Evolutionary conservation across 495 filamentous ascomycete species (phyloP), one percentile per base, ranked within the genome.

Genomic region (Amorphotheca resinae): DNA sequence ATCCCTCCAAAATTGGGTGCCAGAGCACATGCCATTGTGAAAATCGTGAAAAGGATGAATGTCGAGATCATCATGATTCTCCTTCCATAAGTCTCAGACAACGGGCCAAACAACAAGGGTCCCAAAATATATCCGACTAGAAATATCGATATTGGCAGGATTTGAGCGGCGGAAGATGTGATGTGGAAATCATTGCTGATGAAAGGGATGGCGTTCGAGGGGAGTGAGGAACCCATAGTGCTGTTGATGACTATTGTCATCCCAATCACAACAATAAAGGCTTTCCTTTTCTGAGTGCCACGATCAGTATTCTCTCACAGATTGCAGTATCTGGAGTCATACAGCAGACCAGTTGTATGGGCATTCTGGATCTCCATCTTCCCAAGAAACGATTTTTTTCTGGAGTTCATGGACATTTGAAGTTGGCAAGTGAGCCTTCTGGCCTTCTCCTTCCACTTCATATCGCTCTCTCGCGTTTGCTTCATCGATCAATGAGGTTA

Each of bases 71-170:
- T 77, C 28, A 83, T 68, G 6, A 62, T 58, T 52, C 67, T 73
- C n/a, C 84, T 67, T 12, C 83, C 82, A 50, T 79, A 75, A 1
- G 76, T 71, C 52, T 87, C 82, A 49, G 76, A 82, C 9, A 86
- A 52, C 0, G 82, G 82, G 1, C 77, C 80, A 59, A 79, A 83
- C 3, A 79, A 45, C 9, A 84, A 40, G 1, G 81, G 53, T 0
- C 53, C 81, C 11, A 80, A 54, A 9, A 77, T 65, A 48, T 83
- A 85, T 22, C 81, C 84, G 18, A 87, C 65, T 0, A 87, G 64
- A 44, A 77, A 91, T 1, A 87, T 72, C 0, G 81, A 82, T 0
- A 82, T 84, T 9, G 84, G 84, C 5, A 91, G 65, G n/a, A 83
- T 76, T 9, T 77, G 63, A 14, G 71, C 64, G 33, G 63, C 60